These are phyloP conservation scores for Cryomyces minteri DNA, from an alignment of 495 filamentous ascomycete species.

Conservation along the genomic window DNA sequence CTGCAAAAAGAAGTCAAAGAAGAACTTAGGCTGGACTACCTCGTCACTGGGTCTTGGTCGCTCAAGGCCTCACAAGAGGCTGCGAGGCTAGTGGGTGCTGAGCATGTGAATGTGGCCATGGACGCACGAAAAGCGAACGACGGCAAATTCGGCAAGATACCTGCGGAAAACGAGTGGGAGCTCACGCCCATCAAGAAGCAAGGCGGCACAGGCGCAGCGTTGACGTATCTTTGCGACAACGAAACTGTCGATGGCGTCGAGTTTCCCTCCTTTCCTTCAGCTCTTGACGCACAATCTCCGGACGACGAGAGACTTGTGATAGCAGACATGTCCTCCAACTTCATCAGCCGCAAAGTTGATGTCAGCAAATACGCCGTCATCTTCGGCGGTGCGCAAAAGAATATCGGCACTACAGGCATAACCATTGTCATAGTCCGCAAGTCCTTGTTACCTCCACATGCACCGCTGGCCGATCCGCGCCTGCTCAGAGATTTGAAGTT, in stretches of 20 bases:
- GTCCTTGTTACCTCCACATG: slow-evolving; percentile 46
- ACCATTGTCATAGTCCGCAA: slow-evolving; percentile 71
- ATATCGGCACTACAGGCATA: slow-evolving; percentile 68
- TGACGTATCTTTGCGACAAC: slow-evolving; percentile 87
- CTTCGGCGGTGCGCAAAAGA: slow-evolving; percentile 82
- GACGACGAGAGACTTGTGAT: slow-evolving; percentile 42
- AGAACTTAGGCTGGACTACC: slow-evolving; percentile 66
- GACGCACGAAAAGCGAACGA: slow-evolving; percentile 50
- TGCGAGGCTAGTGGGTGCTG: slow-evolving; percentile 48
- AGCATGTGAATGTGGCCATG: slow-evolving; percentile 60
- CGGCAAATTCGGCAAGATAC: slow-evolving; percentile 81
- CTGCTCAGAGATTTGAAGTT: slow-evolving; percentile 59
- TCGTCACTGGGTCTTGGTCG: slow-evolving; percentile 88
- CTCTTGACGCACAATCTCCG: slow-evolving; percentile 31
- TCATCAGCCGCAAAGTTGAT: slow-evolving; percentile 45
- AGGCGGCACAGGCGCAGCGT: slow-evolving; percentile 36
- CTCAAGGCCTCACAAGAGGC: slow-evolving; percentile 85
- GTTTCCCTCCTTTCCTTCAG: slow-evolving; percentile 56
- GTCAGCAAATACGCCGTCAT: slow-evolving; percentile 53
- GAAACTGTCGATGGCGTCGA: slow-evolving; percentile 95
- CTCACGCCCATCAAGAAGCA: slow-evolving; percentile 40
- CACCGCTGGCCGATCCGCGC: slow-evolving; percentile 34
- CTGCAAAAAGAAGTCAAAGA: slow-evolving; percentile 43
- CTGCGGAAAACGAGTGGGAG: slow-evolving; percentile 56
- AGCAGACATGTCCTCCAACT: slow-evolving; percentile 78